Evolutionary conservation across 805 yeast genomes (phyloP).

Genomic region (Saturnispora hagleri): DNA sequence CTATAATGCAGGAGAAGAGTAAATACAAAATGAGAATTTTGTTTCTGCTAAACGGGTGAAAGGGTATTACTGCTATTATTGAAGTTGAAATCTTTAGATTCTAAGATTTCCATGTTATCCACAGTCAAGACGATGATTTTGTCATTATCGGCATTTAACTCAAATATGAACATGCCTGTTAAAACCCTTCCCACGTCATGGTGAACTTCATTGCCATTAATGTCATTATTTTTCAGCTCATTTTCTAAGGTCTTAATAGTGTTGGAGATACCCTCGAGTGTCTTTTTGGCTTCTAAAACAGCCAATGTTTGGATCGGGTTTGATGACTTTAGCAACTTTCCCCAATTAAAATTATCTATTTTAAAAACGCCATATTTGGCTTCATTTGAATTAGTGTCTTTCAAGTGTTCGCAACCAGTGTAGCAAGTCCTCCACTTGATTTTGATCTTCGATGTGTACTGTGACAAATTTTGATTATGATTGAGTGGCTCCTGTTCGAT

Average conservation of each 20-base stretch:
- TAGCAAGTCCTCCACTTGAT: slow-evolving; percentile 51
- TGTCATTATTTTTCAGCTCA: neutral
- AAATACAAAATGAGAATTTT: neutral
- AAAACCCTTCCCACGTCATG: slow-evolving; percentile 29
- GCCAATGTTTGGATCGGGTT: slow-evolving; percentile 11
- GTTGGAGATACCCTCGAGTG: slow-evolving; percentile 8
- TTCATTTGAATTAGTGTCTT: slow-evolving; percentile 17
- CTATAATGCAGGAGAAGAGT: neutral
- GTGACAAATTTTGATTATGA: slow-evolving; percentile 21
- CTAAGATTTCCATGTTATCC: slow-evolving; percentile 55
- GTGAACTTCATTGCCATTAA: neutral
- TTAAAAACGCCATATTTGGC: slow-evolving; percentile 23
- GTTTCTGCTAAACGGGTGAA: neutral
- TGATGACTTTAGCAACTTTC: slow-evolving; percentile 13
- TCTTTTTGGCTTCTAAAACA: slow-evolving; percentile 10
- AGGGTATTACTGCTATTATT: slow-evolving; percentile 7
- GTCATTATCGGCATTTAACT: slow-evolving; percentile 47
- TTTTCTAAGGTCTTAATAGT: slow-evolving; percentile 6
- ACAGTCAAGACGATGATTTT: slow-evolving; percentile 53
- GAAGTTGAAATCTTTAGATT: slow-evolving; percentile 26
- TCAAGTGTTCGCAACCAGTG: slow-evolving; percentile 42
- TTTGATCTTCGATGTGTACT: slow-evolving; percentile 39
- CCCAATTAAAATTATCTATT: slow-evolving; percentile 15
- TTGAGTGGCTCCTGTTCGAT: slow-evolving; percentile 10
- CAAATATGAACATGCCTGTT: slow-evolving; percentile 56